Conservation (phyloP, 257 asterid species). For the Solanum piurae region DNA sequence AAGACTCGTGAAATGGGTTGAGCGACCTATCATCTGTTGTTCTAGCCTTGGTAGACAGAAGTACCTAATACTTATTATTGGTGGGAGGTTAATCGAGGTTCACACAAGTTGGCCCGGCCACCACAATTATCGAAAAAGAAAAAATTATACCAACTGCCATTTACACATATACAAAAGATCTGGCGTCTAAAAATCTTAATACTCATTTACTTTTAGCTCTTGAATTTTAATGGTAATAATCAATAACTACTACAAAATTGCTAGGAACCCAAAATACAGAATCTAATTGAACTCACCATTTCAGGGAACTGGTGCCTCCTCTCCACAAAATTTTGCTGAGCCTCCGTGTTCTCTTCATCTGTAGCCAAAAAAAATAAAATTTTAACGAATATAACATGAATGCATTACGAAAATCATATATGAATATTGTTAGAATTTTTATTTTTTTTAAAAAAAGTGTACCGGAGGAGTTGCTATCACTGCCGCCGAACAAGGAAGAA, state of each 20-base stretch:
- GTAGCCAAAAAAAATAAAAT: not conserved
- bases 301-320: constrained; percentile 71
- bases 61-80: not conserved
- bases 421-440: not conserved
- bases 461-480: constrained; percentile 52
- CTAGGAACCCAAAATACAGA: not conserved
- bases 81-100: not conserved
- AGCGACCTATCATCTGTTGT: not conserved
- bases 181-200: not conserved
- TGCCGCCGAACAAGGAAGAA: constrained; percentile 69
- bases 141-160: not conserved
- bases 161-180: not conserved
- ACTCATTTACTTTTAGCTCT: not conserved
- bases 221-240: not conserved
- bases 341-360: constrained; percentile 48
- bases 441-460: not conserved
- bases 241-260: not conserved
- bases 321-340: constrained; percentile 45
- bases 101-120: not conserved
- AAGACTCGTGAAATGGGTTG: not conserved
- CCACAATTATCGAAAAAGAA: not conserved
- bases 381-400: not conserved
- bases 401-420: not conserved
- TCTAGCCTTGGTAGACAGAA: not conserved
- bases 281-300: constrained; percentile 27